Base-by-base conservation (phyloP, 108 stramenopile genomes). In the Mediolabrus comicus region DNA sequence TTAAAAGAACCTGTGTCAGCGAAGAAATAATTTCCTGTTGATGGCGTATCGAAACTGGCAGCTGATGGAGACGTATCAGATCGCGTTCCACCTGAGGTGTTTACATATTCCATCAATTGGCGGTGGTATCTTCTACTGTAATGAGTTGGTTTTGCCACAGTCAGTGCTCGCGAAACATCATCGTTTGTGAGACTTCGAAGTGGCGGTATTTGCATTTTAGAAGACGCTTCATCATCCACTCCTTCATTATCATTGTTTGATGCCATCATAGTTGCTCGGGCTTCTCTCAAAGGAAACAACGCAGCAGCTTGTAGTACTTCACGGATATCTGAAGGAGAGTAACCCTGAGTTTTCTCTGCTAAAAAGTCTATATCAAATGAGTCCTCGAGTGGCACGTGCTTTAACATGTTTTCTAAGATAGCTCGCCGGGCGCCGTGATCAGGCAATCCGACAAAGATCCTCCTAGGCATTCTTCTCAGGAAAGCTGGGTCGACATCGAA, bases 401-500 rank as follows among this genome's bases (percentile, higher is more conserved):
- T 35, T 26, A 80, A 63, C 80, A 85, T 80, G 12, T 60, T 54
- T 33, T 78, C 39, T 43, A 98, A 65, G 12, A 98, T 62, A 31
- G 79, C 77, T 19, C 62, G 19, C 7, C 98, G 83, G 11, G 88
- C 92, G 0, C 81, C 77, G 16, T 72, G 58, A 72, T 86, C 84
- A 0, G 98, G 97, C 51, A 96, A 71, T 8, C 91, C 96, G 12
- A 98, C 79, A 69, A 87, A 96, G 27, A 89, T 73, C 30, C 89
- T 81, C 10, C 87, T 80, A 14, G 95, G 85, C 75, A 99, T 78
- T 16, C 97, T 80, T 32, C 97, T 71, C 59, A 95, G 82, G 24
- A 97, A 83, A 11, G 97, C 97, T 7, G 87, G 75, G 66, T 99
- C 98, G 4, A 97, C 83, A 71, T 97, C 97, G 83, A 92, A 97